Evolutionary conservation across 371 early-diverging fungal species (phyloP).

Genomic region (Batkoa obscura): DNA sequence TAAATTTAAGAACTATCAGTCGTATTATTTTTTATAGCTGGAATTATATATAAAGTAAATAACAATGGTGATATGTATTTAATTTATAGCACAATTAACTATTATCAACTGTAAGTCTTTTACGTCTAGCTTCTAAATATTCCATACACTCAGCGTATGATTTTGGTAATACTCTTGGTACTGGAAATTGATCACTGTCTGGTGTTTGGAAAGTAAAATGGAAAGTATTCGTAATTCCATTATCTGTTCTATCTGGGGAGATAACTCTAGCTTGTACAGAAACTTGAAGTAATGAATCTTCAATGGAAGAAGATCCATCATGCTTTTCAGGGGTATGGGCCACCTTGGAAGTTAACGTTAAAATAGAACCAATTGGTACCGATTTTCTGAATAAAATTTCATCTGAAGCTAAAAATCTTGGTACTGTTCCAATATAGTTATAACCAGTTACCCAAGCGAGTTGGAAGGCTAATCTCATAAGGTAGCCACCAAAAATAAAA

Average conservation of each 20-base stretch:
- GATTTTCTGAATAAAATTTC: slow-evolving; percentile 75
- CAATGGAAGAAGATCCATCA: slow-evolving; percentile 45
- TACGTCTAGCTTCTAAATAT: slow-evolving; percentile 50
- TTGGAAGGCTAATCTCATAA: slow-evolving; percentile 61
- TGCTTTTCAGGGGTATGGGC: slow-evolving; percentile 31
- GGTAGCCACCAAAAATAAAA: slow-evolving; percentile 78
- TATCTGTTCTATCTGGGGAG: slow-evolving; percentile 29
- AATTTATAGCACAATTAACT: too few species aligned
- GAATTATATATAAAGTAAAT: too few species aligned
- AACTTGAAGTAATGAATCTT: slow-evolving; percentile 23
- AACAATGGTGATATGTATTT: too few species aligned
- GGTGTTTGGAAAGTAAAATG: slow-evolving; percentile 56
- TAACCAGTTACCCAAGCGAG: slow-evolving; percentile 48
- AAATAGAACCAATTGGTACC: slow-evolving; percentile 73
- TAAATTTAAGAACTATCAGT: too few species aligned
- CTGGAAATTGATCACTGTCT: slow-evolving; percentile 43
- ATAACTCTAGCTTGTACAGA: slow-evolving; percentile 66
- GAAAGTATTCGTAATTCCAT: slow-evolving; percentile 60
- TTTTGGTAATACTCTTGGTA: slow-evolving; percentile 40
- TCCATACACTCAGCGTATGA: slow-evolving; percentile 61
- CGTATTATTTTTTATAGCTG: too few species aligned
- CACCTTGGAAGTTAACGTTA: slow-evolving; percentile 51
- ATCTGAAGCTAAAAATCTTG: slow-evolving; percentile 53
- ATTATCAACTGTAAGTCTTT: background rate
- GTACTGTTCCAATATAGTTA: slow-evolving; percentile 9